phyloP scores from a whole-genome alignment of 352 stramenopile species.

The Peronosclerospora sorghi region DNA sequence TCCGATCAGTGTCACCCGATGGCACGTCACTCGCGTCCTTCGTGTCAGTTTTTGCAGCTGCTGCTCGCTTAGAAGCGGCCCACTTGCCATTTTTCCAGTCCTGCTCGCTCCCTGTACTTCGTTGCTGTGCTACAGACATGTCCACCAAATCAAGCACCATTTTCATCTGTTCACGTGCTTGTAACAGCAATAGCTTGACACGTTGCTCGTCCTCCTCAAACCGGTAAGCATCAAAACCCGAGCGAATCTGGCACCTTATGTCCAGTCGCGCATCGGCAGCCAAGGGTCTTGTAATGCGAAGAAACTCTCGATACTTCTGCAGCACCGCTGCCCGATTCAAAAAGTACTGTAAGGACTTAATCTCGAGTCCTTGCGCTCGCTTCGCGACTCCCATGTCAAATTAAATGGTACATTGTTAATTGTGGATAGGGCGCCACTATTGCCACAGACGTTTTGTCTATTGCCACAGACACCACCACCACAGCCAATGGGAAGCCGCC shows the following conservation, averaged over 20 bases:
- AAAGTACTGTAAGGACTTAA: slow-evolving; percentile 72
- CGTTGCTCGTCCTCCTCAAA: slow-evolving; percentile 41
- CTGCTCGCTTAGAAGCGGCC: slow-evolving; percentile 1
- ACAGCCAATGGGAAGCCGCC: not conserved
- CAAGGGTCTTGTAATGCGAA: slow-evolving; percentile 45
- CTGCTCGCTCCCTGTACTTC: slow-evolving; percentile 2
- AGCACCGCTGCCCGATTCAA: slow-evolving; percentile 52
- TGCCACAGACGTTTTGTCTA: no score
- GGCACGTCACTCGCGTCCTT: slow-evolving; percentile 24
- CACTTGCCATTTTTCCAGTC: slow-evolving; percentile 20
- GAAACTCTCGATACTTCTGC: slow-evolving; percentile 52
- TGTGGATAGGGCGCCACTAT: no score
- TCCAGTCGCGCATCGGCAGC: slow-evolving; percentile 30
- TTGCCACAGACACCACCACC: no score
- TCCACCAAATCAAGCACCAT: slow-evolving; percentile 61
- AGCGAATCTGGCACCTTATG: slow-evolving; percentile 52
- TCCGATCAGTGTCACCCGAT: slow-evolving; percentile 12
- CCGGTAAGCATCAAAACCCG: slow-evolving; percentile 40
- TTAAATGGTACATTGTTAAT: not conserved
- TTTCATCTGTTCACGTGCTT: slow-evolving; percentile 51
- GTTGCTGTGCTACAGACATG: slow-evolving; percentile 43
- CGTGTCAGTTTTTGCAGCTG: not conserved
- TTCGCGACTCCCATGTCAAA: slow-evolving; percentile 9
- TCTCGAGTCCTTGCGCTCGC: slow-evolving; percentile 17
- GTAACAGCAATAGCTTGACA: slow-evolving; percentile 34